Evolutionary conservation across 2,329 filamentous ascomycete genomes (phyloP), one percentile per base, ranked within the genome.

Genomic region (Epichloe typhina): DNA sequence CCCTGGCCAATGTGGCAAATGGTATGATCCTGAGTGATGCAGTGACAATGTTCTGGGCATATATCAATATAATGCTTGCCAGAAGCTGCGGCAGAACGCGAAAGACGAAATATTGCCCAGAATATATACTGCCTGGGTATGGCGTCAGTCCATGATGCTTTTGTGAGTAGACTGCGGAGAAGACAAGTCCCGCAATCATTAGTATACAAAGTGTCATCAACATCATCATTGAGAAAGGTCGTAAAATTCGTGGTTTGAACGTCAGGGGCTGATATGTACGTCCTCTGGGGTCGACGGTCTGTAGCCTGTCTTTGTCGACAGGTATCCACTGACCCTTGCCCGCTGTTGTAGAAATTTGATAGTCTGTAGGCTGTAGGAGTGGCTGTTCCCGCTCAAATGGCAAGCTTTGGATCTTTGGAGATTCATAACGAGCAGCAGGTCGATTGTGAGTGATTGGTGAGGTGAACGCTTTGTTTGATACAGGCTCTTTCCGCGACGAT

Each of bases 31-130:
- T 82, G 55, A 85, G 80, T n/a, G 89, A 76, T 3, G 89, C 80
- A 1, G 77, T 74, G 57, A 88, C 77, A 39, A 95, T 72, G 56
- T 82, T 79, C 59, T 95, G 83, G 1, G 87, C 76, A 73, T 87
- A 95, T 6, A 96, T 64, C 44, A 93, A 73, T 37, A 95, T 69
- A 12, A 83, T 57, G 19, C 81, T 80, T 0, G 83, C 87, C 13
- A 94, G 62, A 0, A 95, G 70, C 51, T 89, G 88, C 2, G 91
- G 90, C 1, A 96, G 69, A 56, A 95, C 87, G 54, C 88, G 79
- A 64, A 95, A 93, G 45, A 94, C 67, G 64, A 96, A 95, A 66
- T 94, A 95, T 56, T 82, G 76, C 8, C 75, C 75, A 47, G 83
- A 84, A 54, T 86, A 84, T 52, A 88, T 83, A 33, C 69, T 72